Evolutionary conservation across 2,329 filamentous ascomycete species (phyloP), one percentile per base, ranked within the genome.

Genomic region (Polychaeton citri): DNA sequence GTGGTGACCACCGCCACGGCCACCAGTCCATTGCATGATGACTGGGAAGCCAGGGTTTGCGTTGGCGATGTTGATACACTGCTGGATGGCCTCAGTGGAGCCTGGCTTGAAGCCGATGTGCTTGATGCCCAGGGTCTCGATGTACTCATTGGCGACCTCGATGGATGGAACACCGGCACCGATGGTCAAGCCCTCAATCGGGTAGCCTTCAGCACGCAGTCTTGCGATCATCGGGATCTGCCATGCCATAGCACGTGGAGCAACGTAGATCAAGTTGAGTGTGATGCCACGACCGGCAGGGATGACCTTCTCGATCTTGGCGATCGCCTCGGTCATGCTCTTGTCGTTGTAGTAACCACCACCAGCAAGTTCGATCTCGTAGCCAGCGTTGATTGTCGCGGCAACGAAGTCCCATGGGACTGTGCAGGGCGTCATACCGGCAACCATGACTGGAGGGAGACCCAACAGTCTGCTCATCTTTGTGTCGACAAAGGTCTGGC

Each of bases 101-200:
- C 87, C 86, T 19, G 87, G 87, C 69, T 95, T 95, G 72, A 95
- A 94, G 19, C 79, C 71, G 48, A 95, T 93, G 60, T 94, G 85
- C 67, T 93, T 92, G 41, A 95, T 71, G 9, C 85, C 86, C 9
- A 95, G 71, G 1, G 87, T 96, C 61, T 87, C 74, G 46, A 95
- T 94, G 61, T 94, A 95, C 55, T 92, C 84, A 52, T 90, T 81
- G 16, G 86, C 85, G 40, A 94, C 82, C 57, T 94, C 87, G 38
- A 93, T 83, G 0, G 87, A 94, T 4, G 87, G 87, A 6, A 95
- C 86, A 65, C 87, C 87, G 13, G 86, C 87, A 54, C 87, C 87
- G 44, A 95, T 92, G 18, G 86, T 90, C 30, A 95, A 68, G 54
- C 87, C 87, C 57, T 94, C 85, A 40, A 95, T 90, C 1, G 86